Percentiles rank a stretch among this genome's conserved stretches.
Evolutionary conservation across 305 asterid genomes (phyloP).

Genomic region (Rubia peregrina): DNA sequence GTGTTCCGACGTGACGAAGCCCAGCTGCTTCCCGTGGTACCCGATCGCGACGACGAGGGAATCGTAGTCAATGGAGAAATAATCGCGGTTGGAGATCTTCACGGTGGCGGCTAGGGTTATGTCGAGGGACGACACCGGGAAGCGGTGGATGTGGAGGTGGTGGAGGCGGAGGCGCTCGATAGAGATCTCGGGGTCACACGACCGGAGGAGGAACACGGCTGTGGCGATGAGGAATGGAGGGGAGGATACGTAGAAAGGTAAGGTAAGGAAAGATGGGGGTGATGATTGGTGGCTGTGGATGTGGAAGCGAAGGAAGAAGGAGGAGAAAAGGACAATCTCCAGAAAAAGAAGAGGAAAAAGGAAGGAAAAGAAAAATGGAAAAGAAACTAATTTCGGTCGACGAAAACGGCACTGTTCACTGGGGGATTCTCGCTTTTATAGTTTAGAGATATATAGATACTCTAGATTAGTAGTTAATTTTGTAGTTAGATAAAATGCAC

Average conservation of each 20-base stretch:
- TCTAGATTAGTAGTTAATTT: too few species aligned
- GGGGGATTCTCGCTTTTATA: too few species aligned
- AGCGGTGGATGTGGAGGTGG: slow-evolving; percentile 38
- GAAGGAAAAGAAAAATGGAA: too few species aligned
- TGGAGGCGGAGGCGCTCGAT: slow-evolving; percentile 47
- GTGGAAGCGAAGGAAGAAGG: too few species aligned
- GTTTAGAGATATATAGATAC: too few species aligned
- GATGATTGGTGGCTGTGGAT: slow-evolving; percentile 14
- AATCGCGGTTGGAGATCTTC: slow-evolving; percentile 55
- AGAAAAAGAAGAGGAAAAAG: too few species aligned
- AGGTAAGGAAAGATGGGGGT: too few species aligned
- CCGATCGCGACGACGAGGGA: slow-evolving; percentile 38
- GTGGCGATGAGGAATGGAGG: slow-evolving; percentile 44
- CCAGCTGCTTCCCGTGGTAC: slow-evolving; percentile 63
- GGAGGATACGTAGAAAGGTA: too few species aligned
- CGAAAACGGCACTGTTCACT: too few species aligned
- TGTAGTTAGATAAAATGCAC: too few species aligned
- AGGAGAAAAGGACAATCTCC: too few species aligned
- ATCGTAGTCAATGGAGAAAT: slow-evolving; percentile 51
- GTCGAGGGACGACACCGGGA: slow-evolving; percentile 48
- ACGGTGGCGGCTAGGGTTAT: slow-evolving; percentile 52
- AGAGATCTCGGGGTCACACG: slow-evolving; percentile 67
- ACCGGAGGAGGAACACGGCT: slow-evolving; percentile 52
- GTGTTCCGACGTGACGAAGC: slow-evolving; percentile 42
- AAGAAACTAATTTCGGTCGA: too few species aligned